These are phyloP conservation scores for Microsporum canis DNA, from an alignment of 2,329 filamentous ascomycete genomes.

Conservation along the genomic window DNA sequence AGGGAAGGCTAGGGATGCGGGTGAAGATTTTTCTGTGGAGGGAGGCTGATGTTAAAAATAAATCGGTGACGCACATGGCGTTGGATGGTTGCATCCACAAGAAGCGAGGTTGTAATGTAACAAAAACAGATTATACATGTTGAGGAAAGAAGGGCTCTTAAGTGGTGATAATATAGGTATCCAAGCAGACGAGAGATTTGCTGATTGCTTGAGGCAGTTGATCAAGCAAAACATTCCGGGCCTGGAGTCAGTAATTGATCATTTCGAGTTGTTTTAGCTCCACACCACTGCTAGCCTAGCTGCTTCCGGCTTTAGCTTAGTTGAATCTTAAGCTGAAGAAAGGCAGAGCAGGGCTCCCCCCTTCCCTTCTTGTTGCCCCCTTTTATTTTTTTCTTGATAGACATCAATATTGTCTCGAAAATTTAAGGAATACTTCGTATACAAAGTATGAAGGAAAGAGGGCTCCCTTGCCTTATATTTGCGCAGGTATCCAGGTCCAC, in stretches of 20 bases:
- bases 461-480: neutral
- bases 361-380: neutral
- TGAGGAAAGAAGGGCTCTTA: neutral
- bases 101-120: neutral
- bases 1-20: neutral
- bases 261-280: neutral
- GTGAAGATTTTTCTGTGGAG: neutral
- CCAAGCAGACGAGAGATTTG: neutral
- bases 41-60: neutral
- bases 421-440: neutral
- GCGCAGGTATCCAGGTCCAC: neutral
- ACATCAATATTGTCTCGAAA: neutral
- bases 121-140: neutral
- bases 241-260: neutral
- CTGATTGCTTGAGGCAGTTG: neutral
- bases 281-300: neutral
- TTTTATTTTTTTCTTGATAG: neutral
- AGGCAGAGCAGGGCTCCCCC: neutral
- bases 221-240: neutral
- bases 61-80: neutral
- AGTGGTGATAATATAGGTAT: neutral
- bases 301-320: neutral
- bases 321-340: neutral
- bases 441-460: neutral
- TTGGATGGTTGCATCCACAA: neutral